Base-by-base conservation (phyloP, 1,284 basidiomycete genomes). In the Cystobasidiaceae sp. region DNA sequence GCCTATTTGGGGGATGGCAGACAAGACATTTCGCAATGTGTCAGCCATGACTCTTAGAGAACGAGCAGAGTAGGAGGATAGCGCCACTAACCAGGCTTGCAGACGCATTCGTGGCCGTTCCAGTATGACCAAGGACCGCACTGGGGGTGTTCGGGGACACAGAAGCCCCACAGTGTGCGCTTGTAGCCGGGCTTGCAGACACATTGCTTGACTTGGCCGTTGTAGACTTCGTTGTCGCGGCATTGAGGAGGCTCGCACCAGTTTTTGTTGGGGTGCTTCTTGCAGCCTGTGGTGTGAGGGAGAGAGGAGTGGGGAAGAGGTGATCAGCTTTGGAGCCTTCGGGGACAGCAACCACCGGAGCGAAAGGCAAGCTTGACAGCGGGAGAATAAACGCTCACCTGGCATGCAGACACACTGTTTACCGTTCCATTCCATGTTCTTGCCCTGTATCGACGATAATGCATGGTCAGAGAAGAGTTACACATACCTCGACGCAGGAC, bases 361-460 rank as follows among this genome's bases (percentile, higher is more conserved):
- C 30, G 19, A n/a, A 39, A 23, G 34, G 2, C 8, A 11, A 57
- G 21, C n/a, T 27, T 6, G 8, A 23, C 11, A 48, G 45, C 25
- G 30, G 17, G 1, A 28, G 23, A 51, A n/a, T n/a, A 30, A 11
- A 7, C 3, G 5, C 46, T 39, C 43, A 60, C 58, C 58, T 34
- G 58, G 58, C 8, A 33, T 41, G 58, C 58, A 60, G 23, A 50
- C 33, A 21, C 58, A 60, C 32, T 60, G 25, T n/a, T 13, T 37
- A 33, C 58, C 58, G 23, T 60, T 60, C 58, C 58, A 60, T 9
- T 49, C 19, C 58, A 49, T 50, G 58, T 50, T 37, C n/a, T 48
- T 41, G 28, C 8, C 8, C 50, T 52, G 32, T 5, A 37, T 8
- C 15, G 19, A 4, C 19, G 39, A 41, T 15, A 4, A 41, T n/a